Conservation (phyloP, 805 yeast genomes). For the Pichia gijzeniarum region DNA sequence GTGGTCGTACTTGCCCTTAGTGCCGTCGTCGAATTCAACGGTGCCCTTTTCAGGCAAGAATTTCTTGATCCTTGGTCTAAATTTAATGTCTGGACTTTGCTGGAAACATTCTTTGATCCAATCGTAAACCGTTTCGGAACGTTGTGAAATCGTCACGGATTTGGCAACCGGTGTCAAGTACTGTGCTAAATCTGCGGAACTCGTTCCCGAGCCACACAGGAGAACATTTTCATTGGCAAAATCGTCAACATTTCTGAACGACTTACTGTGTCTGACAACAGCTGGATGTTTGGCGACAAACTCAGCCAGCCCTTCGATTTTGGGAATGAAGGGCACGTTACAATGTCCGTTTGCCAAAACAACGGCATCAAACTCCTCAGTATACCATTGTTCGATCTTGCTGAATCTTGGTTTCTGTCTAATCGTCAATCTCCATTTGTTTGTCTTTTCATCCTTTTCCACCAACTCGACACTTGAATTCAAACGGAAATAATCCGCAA, state of each 20-base stretch:
- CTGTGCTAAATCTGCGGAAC: conserved; percentile 39
- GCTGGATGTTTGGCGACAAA: conserved; percentile 34
- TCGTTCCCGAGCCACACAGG: conserved; percentile 38
- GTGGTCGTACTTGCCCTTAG: conserved; percentile 31
- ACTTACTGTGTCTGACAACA: conserved; percentile 48
- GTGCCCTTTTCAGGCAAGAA: conserved; percentile 13
- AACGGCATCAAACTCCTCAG: conserved; percentile 50
- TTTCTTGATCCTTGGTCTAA: conserved; percentile 18
- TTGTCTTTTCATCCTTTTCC: conserved; percentile 31
- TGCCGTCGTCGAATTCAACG: conserved; percentile 30
- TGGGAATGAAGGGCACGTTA: conserved; percentile 53
- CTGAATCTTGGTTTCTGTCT: conserved; percentile 12
- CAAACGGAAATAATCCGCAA: conserved; percentile 31
- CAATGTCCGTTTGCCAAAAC: conserved; percentile 56
- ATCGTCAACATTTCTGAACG: conserved; percentile 39
- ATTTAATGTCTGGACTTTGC: conserved; percentile 11
- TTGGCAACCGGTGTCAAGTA: conserved; percentile 24
- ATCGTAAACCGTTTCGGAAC: conserved; percentile 20
- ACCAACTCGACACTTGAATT: conserved; percentile 37
- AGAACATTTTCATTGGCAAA: conserved; percentile 37
- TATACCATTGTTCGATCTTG: conserved; percentile 34
- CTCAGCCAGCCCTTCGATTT: conserved; percentile 24
- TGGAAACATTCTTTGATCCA: conserved; percentile 16
- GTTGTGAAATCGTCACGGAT: conserved; percentile 14
- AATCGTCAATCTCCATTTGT: conserved; percentile 12